Percentiles rank a stretch among this genome's conserved stretches.
Conservation (phyloP, 202 grass and related monocot genomes). For the Zizania palustris region DNA sequence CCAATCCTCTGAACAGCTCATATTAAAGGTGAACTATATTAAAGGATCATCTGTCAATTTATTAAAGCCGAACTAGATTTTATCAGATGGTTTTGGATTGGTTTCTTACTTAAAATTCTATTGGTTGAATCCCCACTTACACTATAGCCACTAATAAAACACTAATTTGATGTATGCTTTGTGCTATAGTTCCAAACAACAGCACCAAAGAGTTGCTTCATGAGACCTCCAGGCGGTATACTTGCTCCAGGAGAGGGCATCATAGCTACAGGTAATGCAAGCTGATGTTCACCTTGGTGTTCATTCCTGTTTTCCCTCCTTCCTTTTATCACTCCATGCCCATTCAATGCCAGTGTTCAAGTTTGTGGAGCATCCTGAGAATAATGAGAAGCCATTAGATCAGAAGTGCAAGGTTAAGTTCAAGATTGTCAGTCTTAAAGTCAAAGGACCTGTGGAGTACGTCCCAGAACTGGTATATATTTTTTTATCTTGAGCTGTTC, state of each 20-base stretch:
- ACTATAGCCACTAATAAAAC: background rate
- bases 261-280: slow-evolving; percentile 83
- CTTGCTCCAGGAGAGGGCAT: slow-evolving; percentile 93
- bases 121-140: slow-evolving; percentile 1
- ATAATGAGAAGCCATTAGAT: slow-evolving; percentile 79
- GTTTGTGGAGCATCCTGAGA: slow-evolving; percentile 92
- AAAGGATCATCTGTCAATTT: background rate
- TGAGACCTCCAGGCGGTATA: slow-evolving; percentile 92
- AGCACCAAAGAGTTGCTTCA: slow-evolving; percentile 98
- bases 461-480: slow-evolving; percentile 75
- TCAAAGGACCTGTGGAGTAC: slow-evolving; percentile 71
- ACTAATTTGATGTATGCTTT: background rate
- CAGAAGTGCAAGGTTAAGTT: slow-evolving; percentile 90
- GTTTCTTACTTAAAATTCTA: background rate
- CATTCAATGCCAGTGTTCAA: slow-evolving; percentile 67
- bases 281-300: background rate
- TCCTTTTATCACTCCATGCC: slow-evolving; percentile 26
- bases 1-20: background rate
- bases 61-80: background rate
- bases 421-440: slow-evolving; percentile 88
- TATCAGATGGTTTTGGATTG: background rate
- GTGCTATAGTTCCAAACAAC: slow-evolving; percentile 93
- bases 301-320: background rate
- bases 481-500: background rate
- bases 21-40: background rate